Conservation (phyloP, 2,329 filamentous ascomycete species). For the Hymenoscyphus fructigenus region DNA sequence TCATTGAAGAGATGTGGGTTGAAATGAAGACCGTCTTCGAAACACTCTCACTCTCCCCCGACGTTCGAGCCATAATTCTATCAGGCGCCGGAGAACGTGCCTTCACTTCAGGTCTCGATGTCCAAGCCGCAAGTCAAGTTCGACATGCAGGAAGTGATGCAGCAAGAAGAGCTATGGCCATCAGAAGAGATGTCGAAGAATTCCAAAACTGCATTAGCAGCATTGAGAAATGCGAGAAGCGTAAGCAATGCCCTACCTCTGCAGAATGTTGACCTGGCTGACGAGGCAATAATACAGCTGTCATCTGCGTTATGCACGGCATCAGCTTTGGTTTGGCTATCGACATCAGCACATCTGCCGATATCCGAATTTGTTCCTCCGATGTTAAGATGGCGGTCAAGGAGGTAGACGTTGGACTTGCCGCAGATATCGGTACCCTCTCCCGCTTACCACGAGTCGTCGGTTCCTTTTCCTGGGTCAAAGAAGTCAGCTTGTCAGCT, state of each 20-base stretch:
- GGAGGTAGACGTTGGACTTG: slow-evolving; percentile 79
- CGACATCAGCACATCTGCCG: slow-evolving; percentile 68
- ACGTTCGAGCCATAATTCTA: slow-evolving; percentile 75
- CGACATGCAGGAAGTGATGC: slow-evolving; percentile 50
- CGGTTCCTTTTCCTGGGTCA: slow-evolving; percentile 71
- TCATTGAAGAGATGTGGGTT: slow-evolving; percentile 81
- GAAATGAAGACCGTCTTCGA: slow-evolving; percentile 74
- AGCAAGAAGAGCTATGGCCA: slow-evolving; percentile 59
- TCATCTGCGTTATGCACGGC: slow-evolving; percentile 79
- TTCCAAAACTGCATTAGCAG: slow-evolving; percentile 78
- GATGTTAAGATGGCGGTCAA: slow-evolving; percentile 69
- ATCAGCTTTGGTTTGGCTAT: slow-evolving; percentile 76
- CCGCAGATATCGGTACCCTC: slow-evolving; percentile 76
- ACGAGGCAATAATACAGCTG: slow-evolving; percentile 49
- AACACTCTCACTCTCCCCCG: slow-evolving; percentile 67
- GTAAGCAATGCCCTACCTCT: slow-evolving; percentile 44
- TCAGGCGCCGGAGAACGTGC: slow-evolving; percentile 79
- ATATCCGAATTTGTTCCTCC: slow-evolving; percentile 64
- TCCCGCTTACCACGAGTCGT: slow-evolving; percentile 72
- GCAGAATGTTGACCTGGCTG: background rate
- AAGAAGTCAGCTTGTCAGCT: slow-evolving; percentile 73
- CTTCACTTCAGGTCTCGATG: slow-evolving; percentile 85
- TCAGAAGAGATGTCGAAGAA: slow-evolving; percentile 69
- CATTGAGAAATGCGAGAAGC: slow-evolving; percentile 87
- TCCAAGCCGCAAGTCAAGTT: slow-evolving; percentile 62